Conservation (phyloP, 2,329 filamentous ascomycete genomes). For the Stachybotrys elegans region DNA sequence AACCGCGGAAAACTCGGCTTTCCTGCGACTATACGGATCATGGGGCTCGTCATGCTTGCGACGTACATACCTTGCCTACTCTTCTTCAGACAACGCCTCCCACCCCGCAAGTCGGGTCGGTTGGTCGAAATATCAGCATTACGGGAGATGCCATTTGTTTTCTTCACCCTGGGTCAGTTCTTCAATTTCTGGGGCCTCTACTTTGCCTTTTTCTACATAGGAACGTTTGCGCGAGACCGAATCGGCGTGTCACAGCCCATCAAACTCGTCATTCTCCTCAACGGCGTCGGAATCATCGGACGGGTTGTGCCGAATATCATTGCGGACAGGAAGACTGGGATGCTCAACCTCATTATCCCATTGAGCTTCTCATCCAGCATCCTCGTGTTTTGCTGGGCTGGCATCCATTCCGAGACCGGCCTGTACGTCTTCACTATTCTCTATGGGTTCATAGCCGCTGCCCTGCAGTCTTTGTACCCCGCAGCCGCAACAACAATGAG, state of each 20-base stretch:
- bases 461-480: slow-evolving; percentile 46
- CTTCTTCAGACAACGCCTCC: slow-evolving; percentile 34
- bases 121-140: slow-evolving; percentile 40
- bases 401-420: slow-evolving; percentile 14
- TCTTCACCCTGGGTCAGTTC: slow-evolving; percentile 27
- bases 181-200: slow-evolving; percentile 31
- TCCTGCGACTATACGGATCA: slow-evolving; percentile 45
- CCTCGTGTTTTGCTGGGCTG: slow-evolving; percentile 24
- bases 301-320: slow-evolving; percentile 42
- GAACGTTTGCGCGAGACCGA: slow-evolving; percentile 38
- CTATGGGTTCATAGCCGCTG: slow-evolving; percentile 47
- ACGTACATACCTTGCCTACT: slow-evolving; percentile 33
- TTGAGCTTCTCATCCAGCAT: slow-evolving; percentile 15
- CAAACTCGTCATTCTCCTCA: slow-evolving; percentile 38
- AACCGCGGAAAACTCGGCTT: slow-evolving; percentile 44
- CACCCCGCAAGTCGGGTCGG: slow-evolving; percentile 31
- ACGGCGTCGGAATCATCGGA: slow-evolving; percentile 45
- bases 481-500: slow-evolving; percentile 39
- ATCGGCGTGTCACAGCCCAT: slow-evolving; percentile 14
- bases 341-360: slow-evolving; percentile 46
- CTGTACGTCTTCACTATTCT: slow-evolving; percentile 26
- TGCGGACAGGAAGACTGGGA: slow-evolving; percentile 43
- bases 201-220: slow-evolving; percentile 43
- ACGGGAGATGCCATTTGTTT: slow-evolving; percentile 29
- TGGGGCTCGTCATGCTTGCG: slow-evolving; percentile 38